Percentiles rank a stretch among this genome's conserved stretches.
These are phyloP conservation scores for Cryptococcus amylolentus DNA, from an alignment of 1,284 basidiomycete species.

Conservation along the genomic window DNA sequence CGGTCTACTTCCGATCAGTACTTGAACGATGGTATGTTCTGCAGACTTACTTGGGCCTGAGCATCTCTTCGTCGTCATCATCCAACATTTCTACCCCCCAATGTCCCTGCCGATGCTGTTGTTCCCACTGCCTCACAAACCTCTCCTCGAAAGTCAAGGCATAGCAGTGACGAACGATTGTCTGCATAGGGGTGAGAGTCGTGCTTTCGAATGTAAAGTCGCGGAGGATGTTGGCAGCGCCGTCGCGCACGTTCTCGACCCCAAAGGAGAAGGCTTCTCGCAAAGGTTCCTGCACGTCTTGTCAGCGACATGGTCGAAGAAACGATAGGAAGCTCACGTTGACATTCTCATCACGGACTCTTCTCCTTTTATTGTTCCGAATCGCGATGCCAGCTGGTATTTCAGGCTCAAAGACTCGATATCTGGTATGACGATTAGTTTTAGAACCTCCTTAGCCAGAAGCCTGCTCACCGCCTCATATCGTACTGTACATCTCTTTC, in stretches of 20 bases:
- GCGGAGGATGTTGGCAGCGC: conserved; percentile 14
- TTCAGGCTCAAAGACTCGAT: conserved; percentile 37
- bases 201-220: conserved; percentile 17
- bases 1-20: conserved; percentile 20
- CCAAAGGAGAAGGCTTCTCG: conserved; percentile 28
- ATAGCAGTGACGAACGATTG: conserved; percentile 39
- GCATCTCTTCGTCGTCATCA: conserved; percentile 15
- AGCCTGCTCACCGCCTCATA: conserved; percentile 27
- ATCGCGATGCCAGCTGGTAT: conserved; percentile 36
- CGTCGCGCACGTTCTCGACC: conserved; percentile 21
- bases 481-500: conserved; percentile 35
- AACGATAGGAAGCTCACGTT: conserved; percentile 18
- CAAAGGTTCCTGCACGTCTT: conserved; percentile 31
- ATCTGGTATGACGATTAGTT: conserved; percentile 13
- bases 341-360: conserved; percentile 35
- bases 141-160: conserved; percentile 32
- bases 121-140: conserved; percentile 33
- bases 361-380: conserved; percentile 33
- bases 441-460: no score
- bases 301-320: no score
- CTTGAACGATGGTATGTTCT: not conserved
- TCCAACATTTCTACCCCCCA: conserved; percentile 1
- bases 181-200: conserved; percentile 18
- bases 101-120: conserved; percentile 13
- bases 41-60: conserved; percentile 22